Evolutionary conservation across 306 rosid species (phyloP), one percentile per base, ranked within the genome.

Genomic region (Prunus davidiana): DNA sequence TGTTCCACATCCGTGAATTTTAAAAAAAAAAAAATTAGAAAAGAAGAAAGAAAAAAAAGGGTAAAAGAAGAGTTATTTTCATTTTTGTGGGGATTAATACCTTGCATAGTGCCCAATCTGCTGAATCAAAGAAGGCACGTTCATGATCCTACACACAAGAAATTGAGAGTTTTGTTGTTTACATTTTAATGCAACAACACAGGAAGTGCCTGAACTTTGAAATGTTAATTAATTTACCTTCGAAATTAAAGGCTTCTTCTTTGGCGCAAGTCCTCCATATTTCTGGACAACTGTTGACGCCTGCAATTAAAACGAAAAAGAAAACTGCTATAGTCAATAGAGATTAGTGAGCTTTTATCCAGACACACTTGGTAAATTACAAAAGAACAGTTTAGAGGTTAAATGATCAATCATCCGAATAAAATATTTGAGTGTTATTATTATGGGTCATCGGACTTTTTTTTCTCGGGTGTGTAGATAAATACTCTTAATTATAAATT

Each of bases 91-190:
- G 73, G 34, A 30, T 27, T n/a, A 3, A 54, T 87, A 93, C 98
- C 97, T 94, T 94, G 90, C 96, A 87, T 56, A 94, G 76, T 79
- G 96, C 98, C 98, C 98, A 94, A 72, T 94, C 98, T 45, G 97
- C 98, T 24, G 98, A 94, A 80, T 94, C 98, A 80, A 94, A 94
- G 83, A 90, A 94, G 62, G 97, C 98, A 64, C 97, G 92, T 82
- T 93, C 94, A 71, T 86, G 89, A 80, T 89, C 93, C 98, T 91
- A 14, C 20, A 47, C 15, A 12, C 45, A 14, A 38, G 9, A 30
- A 38, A 32, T 18, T 50, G 6, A 49, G 8, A 34, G 22, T 12
- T 20, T 28, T 3, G 24, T 41, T 24, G 18, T 16, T 11, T n/a
- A 43, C 32, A 45, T 28, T 54, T 20, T 16, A 3, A 8, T 41